These are phyloP conservation scores for Ramaria sp. DNA, from an alignment of 768 basidiomycete species.

Conservation along the genomic window DNA sequence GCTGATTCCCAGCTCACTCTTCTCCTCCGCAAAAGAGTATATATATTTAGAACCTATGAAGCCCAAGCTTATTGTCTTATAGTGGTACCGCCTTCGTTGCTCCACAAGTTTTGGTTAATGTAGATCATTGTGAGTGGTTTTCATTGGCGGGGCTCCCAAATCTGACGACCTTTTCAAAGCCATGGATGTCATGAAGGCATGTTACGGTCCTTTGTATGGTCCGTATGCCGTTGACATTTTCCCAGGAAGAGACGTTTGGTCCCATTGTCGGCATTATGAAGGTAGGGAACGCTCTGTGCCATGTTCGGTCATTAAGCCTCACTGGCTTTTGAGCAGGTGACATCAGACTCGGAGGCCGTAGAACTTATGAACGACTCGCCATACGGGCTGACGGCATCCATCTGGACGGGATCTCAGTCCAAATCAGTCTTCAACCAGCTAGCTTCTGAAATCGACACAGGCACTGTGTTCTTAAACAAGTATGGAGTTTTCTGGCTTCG, in stretches of 20 bases:
- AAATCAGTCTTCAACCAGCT: constrained; percentile 58
- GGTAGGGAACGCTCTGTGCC: constrained; percentile 29
- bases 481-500: constrained; percentile 19
- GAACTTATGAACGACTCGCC: constrained; percentile 91
- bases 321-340: constrained; percentile 36
- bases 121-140: constrained; percentile 64
- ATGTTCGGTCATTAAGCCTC: background rate
- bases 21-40: constrained; percentile 59
- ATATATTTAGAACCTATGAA: constrained; percentile 14
- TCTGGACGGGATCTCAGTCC: constrained; percentile 81
- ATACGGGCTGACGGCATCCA: constrained; percentile 87
- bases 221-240: background rate
- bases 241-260: constrained; percentile 82
- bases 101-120: constrained; percentile 84
- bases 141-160: background rate
- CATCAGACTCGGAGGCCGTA: constrained; percentile 81
- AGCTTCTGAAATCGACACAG: constrained; percentile 66
- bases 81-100: constrained; percentile 83
- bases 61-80: constrained; percentile 6
- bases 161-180: constrained; percentile 26
- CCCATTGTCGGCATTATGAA: constrained; percentile 91
- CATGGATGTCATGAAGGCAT: constrained; percentile 89
- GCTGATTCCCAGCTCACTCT: constrained; percentile 57
- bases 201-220: constrained; percentile 1
- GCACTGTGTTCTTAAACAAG: constrained; percentile 92